These are phyloP conservation scores for Guyanaporus albipodus DNA, from an alignment of 768 basidiomycete genomes.

Conservation along the genomic window DNA sequence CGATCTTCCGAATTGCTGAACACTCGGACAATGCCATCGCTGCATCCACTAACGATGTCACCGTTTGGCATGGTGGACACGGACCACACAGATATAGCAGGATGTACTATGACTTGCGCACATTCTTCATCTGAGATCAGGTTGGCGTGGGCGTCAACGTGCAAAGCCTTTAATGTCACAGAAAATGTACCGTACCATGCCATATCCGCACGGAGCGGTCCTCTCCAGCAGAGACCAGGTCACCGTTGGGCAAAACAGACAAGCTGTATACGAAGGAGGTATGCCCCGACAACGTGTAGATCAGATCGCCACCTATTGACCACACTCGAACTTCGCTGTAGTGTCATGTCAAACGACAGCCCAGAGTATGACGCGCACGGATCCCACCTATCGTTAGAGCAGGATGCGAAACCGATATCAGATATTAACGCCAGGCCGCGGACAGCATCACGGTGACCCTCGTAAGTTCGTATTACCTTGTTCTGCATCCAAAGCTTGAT, in stretches of 20 bases:
- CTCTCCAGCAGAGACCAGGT: conserved; percentile 88
- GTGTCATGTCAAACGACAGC: conserved; percentile 1
- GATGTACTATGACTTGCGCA: conserved; percentile 84
- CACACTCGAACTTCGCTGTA: conserved; percentile 87
- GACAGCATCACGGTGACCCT: conserved; percentile 89
- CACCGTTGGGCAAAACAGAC: conserved; percentile 74
- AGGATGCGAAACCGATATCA: conserved; percentile 91
- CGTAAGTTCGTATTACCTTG: conserved; percentile 69
- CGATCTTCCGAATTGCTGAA: conserved; percentile 75
- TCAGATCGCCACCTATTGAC: conserved; percentile 75
- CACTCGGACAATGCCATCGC: conserved; percentile 83
- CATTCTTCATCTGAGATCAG: conserved; percentile 77
- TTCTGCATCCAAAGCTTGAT: conserved; percentile 86
- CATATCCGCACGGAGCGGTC: conserved; percentile 91
- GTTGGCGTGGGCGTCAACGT: conserved; percentile 3
- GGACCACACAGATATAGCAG: conserved; percentile 96
- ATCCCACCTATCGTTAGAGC: conserved; percentile 85
- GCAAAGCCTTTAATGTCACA: neutral
- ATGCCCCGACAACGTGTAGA: conserved; percentile 85
- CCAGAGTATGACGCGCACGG: neutral
- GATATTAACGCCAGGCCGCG: conserved; percentile 77
- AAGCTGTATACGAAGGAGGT: conserved; percentile 96
- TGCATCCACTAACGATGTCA: conserved; percentile 89
- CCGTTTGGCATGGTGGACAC: conserved; percentile 85
- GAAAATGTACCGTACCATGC: conserved; percentile 54